Conservation (phyloP, 495 filamentous ascomycete species). For the Ramalina intermedia region DNA sequence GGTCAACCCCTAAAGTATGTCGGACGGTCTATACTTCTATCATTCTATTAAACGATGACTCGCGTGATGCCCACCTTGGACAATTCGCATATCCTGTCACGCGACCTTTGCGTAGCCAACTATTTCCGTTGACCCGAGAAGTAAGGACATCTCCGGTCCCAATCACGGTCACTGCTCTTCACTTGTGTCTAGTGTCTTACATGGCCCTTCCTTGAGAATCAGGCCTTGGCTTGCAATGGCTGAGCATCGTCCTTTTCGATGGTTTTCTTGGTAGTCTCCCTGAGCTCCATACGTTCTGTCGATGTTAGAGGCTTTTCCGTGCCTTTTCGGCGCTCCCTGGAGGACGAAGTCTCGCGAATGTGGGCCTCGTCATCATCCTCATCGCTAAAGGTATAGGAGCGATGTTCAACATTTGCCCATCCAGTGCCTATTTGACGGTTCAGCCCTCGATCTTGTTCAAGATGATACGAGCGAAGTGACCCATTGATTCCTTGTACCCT, state of each 20-base stretch:
- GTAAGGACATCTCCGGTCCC: neutral
- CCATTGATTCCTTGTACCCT: slow-evolving; percentile 23
- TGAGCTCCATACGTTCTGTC: slow-evolving; percentile 28
- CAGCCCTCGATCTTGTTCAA: slow-evolving; percentile 2
- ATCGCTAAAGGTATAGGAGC: slow-evolving; percentile 56
- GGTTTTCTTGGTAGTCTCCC: slow-evolving; percentile 11
- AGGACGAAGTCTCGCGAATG: slow-evolving; percentile 47
- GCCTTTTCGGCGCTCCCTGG: slow-evolving; percentile 41
- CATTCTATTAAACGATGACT: too few species aligned
- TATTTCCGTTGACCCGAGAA: too few species aligned
- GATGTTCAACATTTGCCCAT: slow-evolving; percentile 74
- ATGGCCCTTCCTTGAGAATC: neutral
- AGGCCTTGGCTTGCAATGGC: slow-evolving; percentile 11
- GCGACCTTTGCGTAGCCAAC: too few species aligned
- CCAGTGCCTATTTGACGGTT: slow-evolving; percentile 44
- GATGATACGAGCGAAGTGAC: slow-evolving; percentile 3
- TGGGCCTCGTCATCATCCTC: slow-evolving; percentile 40
- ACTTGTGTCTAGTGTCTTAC: neutral
- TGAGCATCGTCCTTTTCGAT: slow-evolving; percentile 14
- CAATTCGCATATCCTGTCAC: too few species aligned
- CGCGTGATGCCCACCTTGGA: too few species aligned
- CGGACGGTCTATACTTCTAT: neutral
- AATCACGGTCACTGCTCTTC: neutral
- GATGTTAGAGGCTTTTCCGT: slow-evolving; percentile 29
- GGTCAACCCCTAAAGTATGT: neutral